These are phyloP conservation scores for Cryphonectria naterciae DNA, from an alignment of 2,329 filamentous ascomycete species.

Conservation along the genomic window DNA sequence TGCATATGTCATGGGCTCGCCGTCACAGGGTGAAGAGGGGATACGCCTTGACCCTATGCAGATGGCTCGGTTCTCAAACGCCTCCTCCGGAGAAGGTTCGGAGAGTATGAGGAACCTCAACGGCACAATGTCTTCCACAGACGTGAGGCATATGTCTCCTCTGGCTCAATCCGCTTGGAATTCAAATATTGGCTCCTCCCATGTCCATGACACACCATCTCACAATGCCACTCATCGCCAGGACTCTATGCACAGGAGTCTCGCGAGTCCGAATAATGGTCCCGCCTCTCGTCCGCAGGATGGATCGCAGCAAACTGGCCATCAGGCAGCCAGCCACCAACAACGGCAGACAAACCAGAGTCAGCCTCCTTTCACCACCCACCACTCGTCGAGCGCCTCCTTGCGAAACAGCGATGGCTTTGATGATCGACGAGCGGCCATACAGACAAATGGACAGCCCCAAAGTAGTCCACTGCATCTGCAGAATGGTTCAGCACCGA, in stretches of 20 bases:
- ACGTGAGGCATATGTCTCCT: not conserved
- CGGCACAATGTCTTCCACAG: not conserved
- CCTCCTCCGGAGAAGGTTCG: too few species aligned
- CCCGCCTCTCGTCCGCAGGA: not conserved
- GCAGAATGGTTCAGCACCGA: not conserved
- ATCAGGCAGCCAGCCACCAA: not conserved
- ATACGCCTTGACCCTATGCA: not conserved
- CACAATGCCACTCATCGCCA: too few species aligned
- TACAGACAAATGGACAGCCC: not conserved
- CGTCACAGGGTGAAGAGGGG: not conserved
- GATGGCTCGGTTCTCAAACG: not conserved
- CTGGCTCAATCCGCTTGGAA: not conserved
- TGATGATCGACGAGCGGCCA: not conserved
- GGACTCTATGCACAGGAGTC: too few species aligned
- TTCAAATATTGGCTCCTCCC: not conserved
- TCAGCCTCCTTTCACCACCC: not conserved
- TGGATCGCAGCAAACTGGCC: not conserved
- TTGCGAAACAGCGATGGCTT: not conserved
- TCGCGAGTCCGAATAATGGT: not conserved
- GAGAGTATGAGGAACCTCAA: not conserved
- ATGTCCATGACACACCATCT: too few species aligned
- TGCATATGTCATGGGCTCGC: not conserved
- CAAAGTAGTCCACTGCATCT: not conserved
- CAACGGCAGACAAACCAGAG: not conserved
- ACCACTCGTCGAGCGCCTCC: not conserved